Base-by-base conservation (phyloP, 768 basidiomycete species). In the Mycena chlorophos region DNA sequence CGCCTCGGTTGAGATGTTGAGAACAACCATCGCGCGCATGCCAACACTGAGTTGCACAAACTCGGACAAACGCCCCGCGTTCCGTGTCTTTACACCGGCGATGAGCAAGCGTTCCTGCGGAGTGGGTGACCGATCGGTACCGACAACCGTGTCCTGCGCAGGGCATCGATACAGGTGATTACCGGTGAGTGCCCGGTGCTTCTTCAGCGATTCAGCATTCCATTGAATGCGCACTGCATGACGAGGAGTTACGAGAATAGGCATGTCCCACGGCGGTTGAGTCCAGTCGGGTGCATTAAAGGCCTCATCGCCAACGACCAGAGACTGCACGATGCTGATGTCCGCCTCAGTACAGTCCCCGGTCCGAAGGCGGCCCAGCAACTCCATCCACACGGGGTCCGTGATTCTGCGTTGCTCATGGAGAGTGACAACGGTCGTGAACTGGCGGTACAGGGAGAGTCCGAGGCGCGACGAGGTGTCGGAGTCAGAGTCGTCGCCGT, bases 351-450 rank as follows among this genome's bases (percentile, higher is more conserved):
- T 55, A 50, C 73, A 70, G 4, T 54, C 49, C 0, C 76, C 74
- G 17, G 63, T 47, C 0, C 71, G 60, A 0, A 73, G 52, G 4
- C 63, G 54, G 1, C 50, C 34, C 14, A 77, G 65, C 14, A 78
- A 57, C 2, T 66, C 61, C 0, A 34, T 51, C 75, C 75, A 77
- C 0, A n/a, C 50, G 0, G 53, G 10, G 54, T 79, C 74, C 1
- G 51, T 62, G 0, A 74, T 62, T 0, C 72, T 50, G 8, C 70
- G 65, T 61, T 78, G 77, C 53, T 78, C 60, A 22, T 58, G 64
- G 12, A 78, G 64, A 0, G 70, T 63, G 0, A 78, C 71, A 0
- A 77, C 76, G 0, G 54, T 72, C 0, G 52, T 46, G 45, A 76
- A 75, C 28, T 68, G 52, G 25, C 65, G 45, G 51, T 68, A 75